phyloP scores from a whole-genome alignment of 148 eudicot genomes.

The Vaccinium corymbosum region DNA sequence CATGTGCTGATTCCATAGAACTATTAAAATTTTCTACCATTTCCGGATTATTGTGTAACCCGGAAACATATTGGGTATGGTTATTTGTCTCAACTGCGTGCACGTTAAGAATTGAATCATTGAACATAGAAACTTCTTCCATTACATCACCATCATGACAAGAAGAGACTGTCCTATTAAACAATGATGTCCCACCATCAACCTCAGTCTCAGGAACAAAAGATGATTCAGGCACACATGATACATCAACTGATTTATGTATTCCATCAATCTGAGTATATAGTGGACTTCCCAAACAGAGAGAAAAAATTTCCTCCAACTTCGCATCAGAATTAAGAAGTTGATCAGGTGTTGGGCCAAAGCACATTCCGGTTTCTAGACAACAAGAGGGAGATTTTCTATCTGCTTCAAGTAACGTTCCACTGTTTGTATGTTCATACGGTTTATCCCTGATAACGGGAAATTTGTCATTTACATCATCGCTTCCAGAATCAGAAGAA shows the following conservation, averaged over 20 bases:
- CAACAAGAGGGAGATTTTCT: conserved; percentile 23
- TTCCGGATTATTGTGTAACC: conserved; percentile 24
- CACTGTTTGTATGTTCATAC: conserved; percentile 19
- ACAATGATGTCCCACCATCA: conserved; percentile 36
- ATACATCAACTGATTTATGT: conserved; percentile 53
- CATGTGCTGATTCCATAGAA: conserved; percentile 18
- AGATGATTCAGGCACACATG: conserved; percentile 80
- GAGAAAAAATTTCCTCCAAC: conserved; percentile 24
- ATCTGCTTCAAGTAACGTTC: conserved; percentile 25
- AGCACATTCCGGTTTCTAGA: conserved; percentile 24
- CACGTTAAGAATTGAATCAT: conserved; percentile 28
- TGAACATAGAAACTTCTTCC: conserved; percentile 16
- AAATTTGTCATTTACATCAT: conserved; percentile 26
- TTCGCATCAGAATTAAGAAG: conserved; percentile 19
- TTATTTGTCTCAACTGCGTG: conserved; percentile 25
- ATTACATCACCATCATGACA: conserved; percentile 17
- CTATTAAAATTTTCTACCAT: conserved; percentile 21
- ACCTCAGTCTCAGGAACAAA: conserved; percentile 81
- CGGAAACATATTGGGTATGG: conserved; percentile 21
- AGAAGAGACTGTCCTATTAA: conserved; percentile 27
- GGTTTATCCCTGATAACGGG: conserved; percentile 26
- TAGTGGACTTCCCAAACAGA: conserved; percentile 31
- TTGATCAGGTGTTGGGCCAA: conserved; percentile 12
- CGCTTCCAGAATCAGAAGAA: conserved; percentile 74
- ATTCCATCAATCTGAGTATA: conserved; percentile 26